Percentiles rank a stretch among this genome's conserved stretches.
Conservation (phyloP, 1,284 basidiomycete genomes). For the Mycosarcoma mackinlayi region DNA sequence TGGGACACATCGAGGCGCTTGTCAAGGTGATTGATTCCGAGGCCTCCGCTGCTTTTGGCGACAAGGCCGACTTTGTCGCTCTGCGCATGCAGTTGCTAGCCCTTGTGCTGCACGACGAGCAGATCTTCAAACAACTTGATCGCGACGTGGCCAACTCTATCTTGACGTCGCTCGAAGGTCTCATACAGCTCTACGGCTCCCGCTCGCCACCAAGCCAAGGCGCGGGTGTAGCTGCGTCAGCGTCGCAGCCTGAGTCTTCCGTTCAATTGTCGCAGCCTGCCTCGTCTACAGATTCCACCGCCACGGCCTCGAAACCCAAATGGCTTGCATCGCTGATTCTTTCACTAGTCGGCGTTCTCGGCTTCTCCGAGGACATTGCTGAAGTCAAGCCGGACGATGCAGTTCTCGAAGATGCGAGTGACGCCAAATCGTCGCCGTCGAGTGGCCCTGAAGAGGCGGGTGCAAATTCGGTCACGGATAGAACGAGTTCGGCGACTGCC, state of each 20-base stretch:
- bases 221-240: not conserved
- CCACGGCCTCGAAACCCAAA: constrained; percentile 18
- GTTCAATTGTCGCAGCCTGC: not conserved
- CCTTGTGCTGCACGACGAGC: constrained; percentile 80
- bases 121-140: constrained; percentile 75
- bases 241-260: not conserved
- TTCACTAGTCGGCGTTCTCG: constrained; percentile 72
- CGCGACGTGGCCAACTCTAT: constrained; percentile 69
- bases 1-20: constrained; percentile 31
- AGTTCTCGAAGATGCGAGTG: constrained; percentile 19
- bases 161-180: constrained; percentile 29
- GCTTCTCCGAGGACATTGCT: constrained; percentile 78
- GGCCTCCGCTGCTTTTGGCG: constrained; percentile 25
- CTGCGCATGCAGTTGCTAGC: constrained; percentile 87
- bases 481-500: not conserved
- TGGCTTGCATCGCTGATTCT: constrained; percentile 50
- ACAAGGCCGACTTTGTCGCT: constrained; percentile 70
- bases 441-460: not conserved
- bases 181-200: constrained; percentile 29
- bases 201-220: constrained; percentile 46
- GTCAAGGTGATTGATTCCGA: constrained; percentile 39
- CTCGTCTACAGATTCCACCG: not conserved
- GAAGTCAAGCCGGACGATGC: constrained; percentile 70
- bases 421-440: not conserved
- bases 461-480: not conserved